Evolutionary conservation across 352 stramenopile species (phyloP).

Genomic region (Saprolegnia parasitica): DNA sequence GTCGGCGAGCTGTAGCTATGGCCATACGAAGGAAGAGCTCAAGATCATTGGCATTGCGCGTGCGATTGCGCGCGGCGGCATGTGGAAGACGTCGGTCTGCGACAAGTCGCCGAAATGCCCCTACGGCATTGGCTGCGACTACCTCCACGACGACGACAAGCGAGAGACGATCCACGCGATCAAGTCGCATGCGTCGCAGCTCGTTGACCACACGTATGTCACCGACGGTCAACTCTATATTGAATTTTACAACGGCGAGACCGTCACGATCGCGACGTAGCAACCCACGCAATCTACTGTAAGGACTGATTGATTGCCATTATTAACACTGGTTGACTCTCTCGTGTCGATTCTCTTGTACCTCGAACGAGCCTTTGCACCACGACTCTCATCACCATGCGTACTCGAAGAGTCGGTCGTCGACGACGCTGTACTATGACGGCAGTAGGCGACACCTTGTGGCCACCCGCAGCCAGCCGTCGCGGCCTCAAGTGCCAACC

Average conservation of each 20-base stretch:
- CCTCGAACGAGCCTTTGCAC: too few species aligned
- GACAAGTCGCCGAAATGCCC: neutral
- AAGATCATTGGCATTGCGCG: neutral
- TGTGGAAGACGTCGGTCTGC: neutral
- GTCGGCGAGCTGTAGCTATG: neutral
- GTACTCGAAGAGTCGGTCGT: too few species aligned
- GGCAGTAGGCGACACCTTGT: too few species aligned
- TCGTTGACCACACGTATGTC: neutral
- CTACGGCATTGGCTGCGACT: neutral
- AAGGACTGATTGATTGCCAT: too few species aligned
- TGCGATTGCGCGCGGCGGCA: neutral
- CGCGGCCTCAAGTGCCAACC: too few species aligned
- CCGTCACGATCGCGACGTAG: neutral
- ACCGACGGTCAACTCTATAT: neutral
- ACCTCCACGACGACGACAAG: neutral
- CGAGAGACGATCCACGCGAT: neutral
- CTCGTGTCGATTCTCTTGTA: too few species aligned
- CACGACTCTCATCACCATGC: too few species aligned
- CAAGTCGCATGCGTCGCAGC: neutral
- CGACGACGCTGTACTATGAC: too few species aligned
- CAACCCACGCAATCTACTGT: too few species aligned
- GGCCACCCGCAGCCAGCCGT: too few species aligned
- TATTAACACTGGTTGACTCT: too few species aligned
- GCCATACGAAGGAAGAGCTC: neutral
- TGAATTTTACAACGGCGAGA: neutral